These are phyloP conservation scores for Rhizophagus sp. DNA, from an alignment of 192 early-diverging fungal genomes.

Conservation along the genomic window DNA sequence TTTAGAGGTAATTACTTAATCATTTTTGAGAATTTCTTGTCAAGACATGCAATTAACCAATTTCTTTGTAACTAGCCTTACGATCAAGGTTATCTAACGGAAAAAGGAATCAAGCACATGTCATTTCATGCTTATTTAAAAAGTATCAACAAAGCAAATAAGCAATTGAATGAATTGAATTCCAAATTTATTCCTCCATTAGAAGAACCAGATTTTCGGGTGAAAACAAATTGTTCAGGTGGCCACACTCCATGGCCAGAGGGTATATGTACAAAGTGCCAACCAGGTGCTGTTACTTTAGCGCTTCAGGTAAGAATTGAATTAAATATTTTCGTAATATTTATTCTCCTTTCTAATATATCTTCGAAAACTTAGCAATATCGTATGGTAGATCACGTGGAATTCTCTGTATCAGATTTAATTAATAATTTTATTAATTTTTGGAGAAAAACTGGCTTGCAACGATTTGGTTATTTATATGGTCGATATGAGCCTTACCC, in stretches of 20 bases:
- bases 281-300: slow-evolving; percentile 89
- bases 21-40: background rate
- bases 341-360: slow-evolving; percentile 29
- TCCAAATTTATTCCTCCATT: slow-evolving; percentile 75
- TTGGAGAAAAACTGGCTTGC: slow-evolving; percentile 84
- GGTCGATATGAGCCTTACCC: slow-evolving; percentile 87
- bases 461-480: slow-evolving; percentile 94
- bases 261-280: slow-evolving; percentile 97
- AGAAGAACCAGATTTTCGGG: slow-evolving; percentile 80
- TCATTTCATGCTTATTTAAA: slow-evolving; percentile 92
- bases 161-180: slow-evolving; percentile 40
- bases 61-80: slow-evolving; percentile 59
- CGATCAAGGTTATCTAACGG: slow-evolving; percentile 81
- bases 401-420: slow-evolving; percentile 79
- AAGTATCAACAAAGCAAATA: slow-evolving; percentile 69
- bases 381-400: slow-evolving; percentile 96
- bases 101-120: slow-evolving; percentile 96
- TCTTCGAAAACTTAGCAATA: slow-evolving; percentile 60
- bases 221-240: slow-evolving; percentile 75
- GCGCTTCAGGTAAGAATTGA: slow-evolving; percentile 64
- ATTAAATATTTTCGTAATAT: background rate
- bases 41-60: background rate
- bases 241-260: slow-evolving; percentile 89
- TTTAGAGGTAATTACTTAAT: slow-evolving; percentile 55
- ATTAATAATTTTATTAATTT: slow-evolving; percentile 85